Evolutionary conservation across 495 filamentous ascomycete species (phyloP).

Genomic region (Penicillium riverlandense): DNA sequence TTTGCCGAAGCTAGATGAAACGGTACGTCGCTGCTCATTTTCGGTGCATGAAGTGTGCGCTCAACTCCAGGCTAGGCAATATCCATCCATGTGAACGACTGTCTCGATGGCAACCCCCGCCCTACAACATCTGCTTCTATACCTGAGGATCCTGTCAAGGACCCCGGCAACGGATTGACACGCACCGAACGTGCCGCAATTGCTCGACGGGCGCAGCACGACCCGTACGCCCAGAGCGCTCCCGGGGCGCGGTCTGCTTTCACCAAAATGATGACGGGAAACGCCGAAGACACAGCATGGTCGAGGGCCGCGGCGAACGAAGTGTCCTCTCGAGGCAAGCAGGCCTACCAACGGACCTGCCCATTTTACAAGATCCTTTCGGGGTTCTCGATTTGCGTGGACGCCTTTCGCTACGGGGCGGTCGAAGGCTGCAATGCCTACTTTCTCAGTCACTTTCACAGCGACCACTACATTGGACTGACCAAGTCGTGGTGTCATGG

Average conservation of each 20-base stretch:
- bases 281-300: constrained; percentile 89
- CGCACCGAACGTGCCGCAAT: constrained; percentile 61
- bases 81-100: constrained; percentile 79
- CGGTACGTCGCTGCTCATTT: constrained; percentile 27
- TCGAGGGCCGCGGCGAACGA: constrained; percentile 76
- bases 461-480: constrained; percentile 92
- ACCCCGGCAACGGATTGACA: constrained; percentile 26
- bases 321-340: constrained; percentile 72
- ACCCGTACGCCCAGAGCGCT: constrained; percentile 55
- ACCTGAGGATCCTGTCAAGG: background rate
- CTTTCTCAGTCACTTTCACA: constrained; percentile 97
- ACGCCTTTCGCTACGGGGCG: constrained; percentile 93
- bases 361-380: constrained; percentile 98
- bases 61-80: constrained; percentile 35
- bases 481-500: constrained; percentile 86
- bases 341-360: constrained; percentile 81
- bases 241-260: constrained; percentile 58
- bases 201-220: constrained; percentile 67
- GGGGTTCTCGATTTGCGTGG: constrained; percentile 84
- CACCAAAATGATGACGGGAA: constrained; percentile 82
- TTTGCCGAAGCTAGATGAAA: constrained; percentile 51
- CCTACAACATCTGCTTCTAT: constrained; percentile 22
- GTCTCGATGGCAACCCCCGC: constrained; percentile 72
- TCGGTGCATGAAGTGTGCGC: background rate
- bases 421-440: constrained; percentile 90